Conservation (phyloP, 1,139 yeast species). For the Saccharomyces hybrid region DNA sequence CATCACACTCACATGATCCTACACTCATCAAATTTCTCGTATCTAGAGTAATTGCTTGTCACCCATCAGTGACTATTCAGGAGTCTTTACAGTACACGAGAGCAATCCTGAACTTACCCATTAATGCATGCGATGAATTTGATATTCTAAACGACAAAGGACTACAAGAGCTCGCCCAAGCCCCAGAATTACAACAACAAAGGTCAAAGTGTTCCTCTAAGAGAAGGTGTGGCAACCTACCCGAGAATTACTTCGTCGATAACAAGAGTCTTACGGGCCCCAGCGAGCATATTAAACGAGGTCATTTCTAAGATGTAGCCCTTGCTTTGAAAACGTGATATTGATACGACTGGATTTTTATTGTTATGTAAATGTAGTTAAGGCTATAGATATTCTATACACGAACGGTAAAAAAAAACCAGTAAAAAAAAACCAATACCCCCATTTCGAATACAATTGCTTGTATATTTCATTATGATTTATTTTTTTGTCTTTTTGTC, state of each 20-base stretch:
- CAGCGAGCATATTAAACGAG: background rate
- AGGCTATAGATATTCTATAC: background rate
- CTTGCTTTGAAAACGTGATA: background rate
- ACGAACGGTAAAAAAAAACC: background rate
- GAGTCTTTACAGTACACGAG: constrained; percentile 23
- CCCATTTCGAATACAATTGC: background rate
- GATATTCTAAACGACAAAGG: background rate
- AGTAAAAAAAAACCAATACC: background rate
- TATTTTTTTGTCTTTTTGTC: background rate
- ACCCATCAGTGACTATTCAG: constrained; percentile 16
- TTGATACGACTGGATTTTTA: background rate
- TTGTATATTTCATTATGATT: background rate
- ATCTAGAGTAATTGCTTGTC: constrained; percentile 22
- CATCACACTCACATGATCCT: constrained; percentile 26
- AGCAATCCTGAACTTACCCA: background rate
- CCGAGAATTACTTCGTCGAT: background rate
- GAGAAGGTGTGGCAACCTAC: background rate
- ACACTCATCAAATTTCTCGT: constrained; percentile 22
- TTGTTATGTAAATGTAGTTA: background rate
- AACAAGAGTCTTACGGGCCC: background rate
- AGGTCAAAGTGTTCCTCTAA: background rate
- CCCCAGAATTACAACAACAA: background rate
- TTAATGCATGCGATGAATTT: background rate
- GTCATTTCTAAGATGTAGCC: background rate
- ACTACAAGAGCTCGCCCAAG: background rate